Base-by-base conservation (phyloP, 2,329 filamentous ascomycete species). In the Penicillium olsonii region DNA sequence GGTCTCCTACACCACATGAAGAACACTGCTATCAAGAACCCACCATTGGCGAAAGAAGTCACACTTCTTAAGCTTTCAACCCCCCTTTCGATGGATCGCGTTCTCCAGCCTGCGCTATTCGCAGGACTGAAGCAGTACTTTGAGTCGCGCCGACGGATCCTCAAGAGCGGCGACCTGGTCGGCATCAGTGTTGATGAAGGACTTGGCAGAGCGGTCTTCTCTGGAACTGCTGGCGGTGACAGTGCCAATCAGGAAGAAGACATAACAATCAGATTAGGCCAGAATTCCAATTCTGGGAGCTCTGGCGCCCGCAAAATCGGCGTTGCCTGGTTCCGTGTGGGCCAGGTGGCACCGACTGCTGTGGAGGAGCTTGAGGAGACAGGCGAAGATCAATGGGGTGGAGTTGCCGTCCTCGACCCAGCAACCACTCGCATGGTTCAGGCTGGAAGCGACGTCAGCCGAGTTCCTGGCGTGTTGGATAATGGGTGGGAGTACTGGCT, bases 311-410 rank as follows among this genome's bases (percentile, higher is more conserved):
- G 83, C 80, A 69, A 82, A 78, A 61, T 72, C 26, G 71, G 71
- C 24, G 88, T 95, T 17, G 92, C 90, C 7, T 99, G 94, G 94
- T 97, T 96, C 77, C 89, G 86, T 56, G 87, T 99, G 34, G 87
- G 87, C 33, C 87, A 90, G 51, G 85, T 95, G 27, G 72, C 75
- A 38, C 72, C 75, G 8, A 68, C 71, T n/a, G 60, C 67, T 7
- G 60, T 71, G 10, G 70, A 73, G 65, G 59, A 85, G 75, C 60
- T 77, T 64, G 81, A 84, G 27, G 82, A 82, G 12, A 77, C 82
- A 2, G 80, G 81, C 3, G 82, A 85, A 41, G 85, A 88, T 44
- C 76, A 85, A 8, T 99, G 94, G 94, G 90, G 90, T 31, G 88
- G 88, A 1, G 85, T 92, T 33, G 90, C 88, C 2, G 87, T 87